Conservation (phyloP, 257 asterid species). For the Capsicum rhomboideum region DNA sequence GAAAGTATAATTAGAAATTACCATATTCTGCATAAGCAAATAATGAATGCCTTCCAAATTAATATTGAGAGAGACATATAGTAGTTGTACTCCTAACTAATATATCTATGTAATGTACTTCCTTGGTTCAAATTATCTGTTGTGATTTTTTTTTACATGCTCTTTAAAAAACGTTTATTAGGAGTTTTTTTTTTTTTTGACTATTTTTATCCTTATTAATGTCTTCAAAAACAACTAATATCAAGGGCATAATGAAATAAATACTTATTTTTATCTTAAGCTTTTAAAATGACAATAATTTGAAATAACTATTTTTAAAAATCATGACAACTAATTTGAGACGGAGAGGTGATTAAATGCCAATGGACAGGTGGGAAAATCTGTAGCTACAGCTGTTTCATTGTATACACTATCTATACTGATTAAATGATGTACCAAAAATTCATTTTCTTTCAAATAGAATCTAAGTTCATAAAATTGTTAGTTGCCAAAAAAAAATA, state of each 20-base stretch:
- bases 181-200: too few relatives aligned
- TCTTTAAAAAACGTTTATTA: too few relatives aligned
- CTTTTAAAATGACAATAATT: neutral
- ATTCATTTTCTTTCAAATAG: neutral
- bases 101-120: neutral
- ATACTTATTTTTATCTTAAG: neutral
- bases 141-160: neutral
- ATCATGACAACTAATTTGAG: neutral
- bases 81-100: neutral
- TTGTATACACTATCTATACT: neutral
- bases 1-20: neutral
- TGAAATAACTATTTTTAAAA: neutral
- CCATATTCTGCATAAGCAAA: neutral
- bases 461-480: too few relatives aligned
- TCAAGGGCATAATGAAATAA: too few relatives aligned
- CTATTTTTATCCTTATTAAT: too few relatives aligned
- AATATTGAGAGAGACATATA: neutral
- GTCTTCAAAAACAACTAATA: too few relatives aligned
- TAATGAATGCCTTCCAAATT: neutral
- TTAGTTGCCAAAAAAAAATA: too few relatives aligned
- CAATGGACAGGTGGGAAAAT: neutral
- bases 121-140: too few relatives aligned
- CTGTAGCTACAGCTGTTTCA: neutral
- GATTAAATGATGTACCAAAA: neutral
- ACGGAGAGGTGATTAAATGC: neutral